Evolutionary conservation across 768 basidiomycete genomes (phyloP), one percentile per base, ranked within the genome.

Genomic region (Kwoniella sp.): DNA sequence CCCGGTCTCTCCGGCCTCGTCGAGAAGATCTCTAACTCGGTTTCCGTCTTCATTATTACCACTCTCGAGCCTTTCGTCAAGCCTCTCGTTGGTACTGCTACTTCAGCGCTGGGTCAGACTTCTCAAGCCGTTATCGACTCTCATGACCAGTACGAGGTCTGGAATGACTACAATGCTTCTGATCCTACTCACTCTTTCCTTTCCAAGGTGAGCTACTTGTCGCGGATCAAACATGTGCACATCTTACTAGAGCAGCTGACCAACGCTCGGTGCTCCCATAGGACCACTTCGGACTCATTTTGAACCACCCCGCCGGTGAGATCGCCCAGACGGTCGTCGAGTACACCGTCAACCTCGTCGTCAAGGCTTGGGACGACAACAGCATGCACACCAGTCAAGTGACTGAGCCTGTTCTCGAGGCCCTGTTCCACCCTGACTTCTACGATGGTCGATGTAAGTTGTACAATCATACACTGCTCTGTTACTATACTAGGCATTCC

Each of bases 51-150:
- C 72, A 72, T 70, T 2, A 89, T 90, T 74, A 90, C 88, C 0
- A 91, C 90, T 1, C 80, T 95, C 36, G 92, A 93, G 82, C 88
- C 88, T 13, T 88, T 88, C 83, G 76, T 95, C 67, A 91, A 88
- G 78, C 91, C 91, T 0, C 79, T 92, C 56, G 77, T 93, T 68
- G 84, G 88, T 74, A 83, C 85, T 2, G 88, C 91, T 0, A 92
- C 88, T 0, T 66, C 77, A 10, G 86, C 86, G 3, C 82, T 93
- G 30, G 81, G 83, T 48, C 80, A 82, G 37, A 88, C 87, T 6
- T 89, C 89, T 0, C 85, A 85, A 21, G 87, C 90, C 70, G 90
- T 92, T 19, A 88, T 92, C 71, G 83, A 90, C 79, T 88, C 82
- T 17, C 83, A 87, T 58, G 91, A 93, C 74, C 91, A 92, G 72